phyloP scores from a whole-genome alignment of 352 stramenopile species.

The Globisporangium spinosum region DNA sequence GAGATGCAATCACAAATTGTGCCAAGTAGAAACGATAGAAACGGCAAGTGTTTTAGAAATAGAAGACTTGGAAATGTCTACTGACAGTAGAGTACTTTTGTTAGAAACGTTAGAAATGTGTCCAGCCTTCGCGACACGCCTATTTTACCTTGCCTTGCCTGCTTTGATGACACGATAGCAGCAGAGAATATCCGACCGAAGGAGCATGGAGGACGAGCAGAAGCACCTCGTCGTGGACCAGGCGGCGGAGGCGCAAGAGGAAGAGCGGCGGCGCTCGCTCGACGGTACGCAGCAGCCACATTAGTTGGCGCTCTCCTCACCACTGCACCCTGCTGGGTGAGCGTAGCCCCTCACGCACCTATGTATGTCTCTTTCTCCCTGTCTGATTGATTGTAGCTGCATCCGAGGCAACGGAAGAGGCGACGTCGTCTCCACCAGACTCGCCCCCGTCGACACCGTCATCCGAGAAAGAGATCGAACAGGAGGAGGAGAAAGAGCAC shows the following conservation, averaged over 20 bases:
- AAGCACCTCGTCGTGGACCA: neutral
- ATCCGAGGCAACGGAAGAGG: conserved; percentile 5
- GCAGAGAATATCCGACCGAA: conserved; percentile 3
- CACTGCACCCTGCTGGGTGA: neutral
- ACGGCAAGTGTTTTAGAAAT: neutral
- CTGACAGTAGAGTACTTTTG: neutral
- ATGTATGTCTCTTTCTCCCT: neutral
- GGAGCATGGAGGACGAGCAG: conserved; percentile 9
- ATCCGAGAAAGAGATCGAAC: neutral
- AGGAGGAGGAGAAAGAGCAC: neutral
- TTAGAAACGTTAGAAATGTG: neutral
- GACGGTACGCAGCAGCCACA: neutral
- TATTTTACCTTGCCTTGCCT: neutral
- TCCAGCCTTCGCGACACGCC: neutral
- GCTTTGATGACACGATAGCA: conserved; percentile 6
- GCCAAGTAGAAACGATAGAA: neutral
- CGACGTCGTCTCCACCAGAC: conserved; percentile 6
- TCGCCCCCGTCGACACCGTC: conserved; percentile 8
- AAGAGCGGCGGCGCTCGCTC: neutral
- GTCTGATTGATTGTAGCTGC: neutral
- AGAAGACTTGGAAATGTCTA: neutral
- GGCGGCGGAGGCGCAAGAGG: neutral
- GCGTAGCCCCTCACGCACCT: neutral
- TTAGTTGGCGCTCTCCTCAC: neutral
- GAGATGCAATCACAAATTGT: neutral